Percentiles rank a stretch among this genome's conserved stretches.
phyloP scores from a whole-genome alignment of 345 rosid genomes.

The Rhodamnia rubescens region DNA sequence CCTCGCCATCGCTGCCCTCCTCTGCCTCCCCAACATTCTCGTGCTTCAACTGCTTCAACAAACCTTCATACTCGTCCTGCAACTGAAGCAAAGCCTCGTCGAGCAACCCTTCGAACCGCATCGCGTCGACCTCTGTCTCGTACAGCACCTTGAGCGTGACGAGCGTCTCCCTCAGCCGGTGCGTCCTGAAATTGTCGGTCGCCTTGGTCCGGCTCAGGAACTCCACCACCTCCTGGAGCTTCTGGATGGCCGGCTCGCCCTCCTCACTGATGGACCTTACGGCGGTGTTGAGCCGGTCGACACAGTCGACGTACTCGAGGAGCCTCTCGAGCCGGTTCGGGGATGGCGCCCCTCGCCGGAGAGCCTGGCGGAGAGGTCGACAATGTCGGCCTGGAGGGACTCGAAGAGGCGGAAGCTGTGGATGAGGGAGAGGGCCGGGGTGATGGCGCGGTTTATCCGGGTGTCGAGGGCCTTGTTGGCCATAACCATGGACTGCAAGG shows the following conservation, averaged over 20 bases:
- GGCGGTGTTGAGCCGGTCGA: slow-evolving; percentile 26
- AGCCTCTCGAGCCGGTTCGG: slow-evolving; percentile 24
- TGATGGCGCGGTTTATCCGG: slow-evolving; percentile 44
- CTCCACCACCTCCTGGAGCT: slow-evolving; percentile 66
- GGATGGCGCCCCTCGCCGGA: slow-evolving; percentile 1
- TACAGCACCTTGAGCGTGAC: slow-evolving; percentile 39
- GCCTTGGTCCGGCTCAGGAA: slow-evolving; percentile 71
- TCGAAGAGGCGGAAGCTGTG: slow-evolving; percentile 36
- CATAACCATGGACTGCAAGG: slow-evolving; percentile 47
- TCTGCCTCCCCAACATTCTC: slow-evolving; percentile 14
- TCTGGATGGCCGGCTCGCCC: slow-evolving; percentile 51
- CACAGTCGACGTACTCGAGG: slow-evolving; percentile 29
- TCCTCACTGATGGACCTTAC: slow-evolving; percentile 26
- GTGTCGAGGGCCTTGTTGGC: slow-evolving; percentile 50
- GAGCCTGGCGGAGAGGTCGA: slow-evolving; percentile 21
- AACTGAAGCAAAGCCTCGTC: slow-evolving; percentile 51
- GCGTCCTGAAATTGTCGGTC: slow-evolving; percentile 32
- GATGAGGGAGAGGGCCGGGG: slow-evolving; percentile 38
- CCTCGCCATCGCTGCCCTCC: slow-evolving; percentile 6
- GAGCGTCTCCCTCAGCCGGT: slow-evolving; percentile 44
- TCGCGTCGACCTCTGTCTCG: slow-evolving; percentile 41
- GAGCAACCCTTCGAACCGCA: slow-evolving; percentile 58
- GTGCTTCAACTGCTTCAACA: slow-evolving; percentile 35
- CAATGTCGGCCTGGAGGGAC: slow-evolving; percentile 31
- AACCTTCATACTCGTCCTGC: slow-evolving; percentile 43